phyloP scores from a whole-genome alignment of 352 stramenopile species.

The Phytophthora hibernalis region DNA sequence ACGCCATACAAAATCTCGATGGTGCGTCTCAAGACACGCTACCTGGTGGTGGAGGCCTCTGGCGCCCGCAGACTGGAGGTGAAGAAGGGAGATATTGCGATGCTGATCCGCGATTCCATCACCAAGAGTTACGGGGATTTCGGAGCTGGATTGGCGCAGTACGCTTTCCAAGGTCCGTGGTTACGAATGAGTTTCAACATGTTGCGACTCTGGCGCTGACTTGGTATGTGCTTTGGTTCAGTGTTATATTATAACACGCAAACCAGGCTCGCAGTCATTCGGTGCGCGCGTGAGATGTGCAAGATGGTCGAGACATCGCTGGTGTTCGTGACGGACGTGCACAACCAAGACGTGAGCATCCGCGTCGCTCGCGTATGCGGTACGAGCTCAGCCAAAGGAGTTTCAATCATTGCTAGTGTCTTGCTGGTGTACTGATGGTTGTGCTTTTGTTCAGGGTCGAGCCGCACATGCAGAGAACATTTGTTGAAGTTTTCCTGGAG shows the following conservation, averaged over 20 bases:
- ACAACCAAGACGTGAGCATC: slow-evolving; percentile 67
- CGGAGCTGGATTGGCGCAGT: slow-evolving; percentile 68
- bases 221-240: slow-evolving; percentile 19
- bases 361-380: slow-evolving; percentile 74
- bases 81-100: slow-evolving; percentile 68
- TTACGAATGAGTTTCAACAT: neutral
- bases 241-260: slow-evolving; percentile 72
- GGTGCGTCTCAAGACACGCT: slow-evolving; percentile 83
- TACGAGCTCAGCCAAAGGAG: slow-evolving; percentile 34
- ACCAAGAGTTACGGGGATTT: slow-evolving; percentile 75
- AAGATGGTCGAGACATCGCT: slow-evolving; percentile 81
- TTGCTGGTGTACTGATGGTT: neutral
- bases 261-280: slow-evolving; percentile 62
- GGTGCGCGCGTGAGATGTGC: slow-evolving; percentile 71
- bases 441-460: slow-evolving; percentile 47
- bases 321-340: slow-evolving; percentile 71
- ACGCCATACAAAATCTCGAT: slow-evolving; percentile 36
- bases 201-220: neutral
- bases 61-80: slow-evolving; percentile 50
- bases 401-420: neutral
- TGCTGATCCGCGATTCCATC: slow-evolving; percentile 70
- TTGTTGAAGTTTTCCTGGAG: slow-evolving; percentile 64
- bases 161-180: slow-evolving; percentile 76
- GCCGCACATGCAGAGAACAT: slow-evolving; percentile 57
- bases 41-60: slow-evolving; percentile 70